Evolutionary conservation across 2,329 filamentous ascomycete species (phyloP), one percentile per base, ranked within the genome.

Genomic region (Sclerotinia sclerotiorum): DNA sequence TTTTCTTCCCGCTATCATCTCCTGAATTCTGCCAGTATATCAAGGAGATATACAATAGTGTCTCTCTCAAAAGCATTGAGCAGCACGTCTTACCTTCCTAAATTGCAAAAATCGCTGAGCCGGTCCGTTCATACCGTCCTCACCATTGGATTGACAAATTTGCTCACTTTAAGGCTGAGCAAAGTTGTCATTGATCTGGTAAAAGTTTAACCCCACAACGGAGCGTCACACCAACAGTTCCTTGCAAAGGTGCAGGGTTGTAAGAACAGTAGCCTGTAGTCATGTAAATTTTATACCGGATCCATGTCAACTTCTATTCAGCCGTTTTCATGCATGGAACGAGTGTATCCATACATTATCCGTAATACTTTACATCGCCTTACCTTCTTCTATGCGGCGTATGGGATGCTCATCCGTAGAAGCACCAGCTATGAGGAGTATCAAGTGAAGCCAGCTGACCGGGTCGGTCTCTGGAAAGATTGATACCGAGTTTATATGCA

Each of bases 401-500:
- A 64, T 72, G 68, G 64, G 69, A 69, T 71, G 52, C 73, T 72
- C 73, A 74, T 71, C 76, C 74, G 74, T 69, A 73, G 68, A 42
- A 71, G 70, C 60, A 66, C 73, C 69, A 71, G 72, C 49, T 74
- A 67, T 69, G 72, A 73, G 60, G 68, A 72, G 73, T 74, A 74
- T 74, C 69, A 74, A 65, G 68, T 72, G 58, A 62, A 72, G 70
- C 66, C 72, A 74, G 69, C 70, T 76, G 73, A 75, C 75, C 71
- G 66, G 67, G 35, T 62, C 48, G 56, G 65, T 62, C 51, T 67
- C 65, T 62, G 42, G 29, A 35, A 62, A 62, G 44, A 62, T 54
- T 24, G 32, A 51, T 63, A 52, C 48, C 56, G 46, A 55, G 51
- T 51, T 62, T 24, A 54, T 32, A 46, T 44, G 56, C 15, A 62